Evolutionary conservation across 129 eudicot species (phyloP), one percentile per base, ranked within the genome.

Genomic region (Flaveria trinervia): DNA sequence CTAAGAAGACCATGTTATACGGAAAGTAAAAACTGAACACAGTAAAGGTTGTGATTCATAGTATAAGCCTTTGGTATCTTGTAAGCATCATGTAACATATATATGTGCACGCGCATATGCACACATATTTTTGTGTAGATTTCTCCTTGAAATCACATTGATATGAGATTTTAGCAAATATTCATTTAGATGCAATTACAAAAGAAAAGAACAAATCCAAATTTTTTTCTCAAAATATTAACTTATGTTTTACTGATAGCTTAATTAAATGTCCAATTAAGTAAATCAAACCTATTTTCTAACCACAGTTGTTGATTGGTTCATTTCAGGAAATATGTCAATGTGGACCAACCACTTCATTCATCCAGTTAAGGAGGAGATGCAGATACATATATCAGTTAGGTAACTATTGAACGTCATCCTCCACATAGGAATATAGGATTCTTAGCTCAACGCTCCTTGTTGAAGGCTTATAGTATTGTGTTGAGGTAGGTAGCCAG

Each of bases 31-130:
- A 71, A 73, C 28, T 25, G 48, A 6, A 70, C 71, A 77, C 28
- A 30, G 55, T 71, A 66, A 73, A 39, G 92, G 90, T 90, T 43
- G 81, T 81, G 73, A 54, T 52, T 71, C 68, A 54, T 55, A 26
- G 54, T 66, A 8, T n/a, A 48, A 45, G 48, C 56, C 62, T 59
- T 41, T 77, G 56, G 68, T 39, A 82, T 71, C 54, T 56, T 67
- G 71, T 36, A 66, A 8, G 49, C 62, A 75, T 23, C 71, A 11
- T 28, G 39, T 9, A n/a, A 20, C 30, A 14, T n/a, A 30, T 11
- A 33, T 36, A 36, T 36, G 41, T 36, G 41, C 7, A 1, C 41
- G 7, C 28, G 8, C 17, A 14, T 7, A 17, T 26, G 4, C 26
- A 44, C 18, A 13, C 51, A 48, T 50, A n/a, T 5, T 33, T 33